phyloP scores from a whole-genome alignment of 805 yeast genomes.

The Candida ficus region DNA sequence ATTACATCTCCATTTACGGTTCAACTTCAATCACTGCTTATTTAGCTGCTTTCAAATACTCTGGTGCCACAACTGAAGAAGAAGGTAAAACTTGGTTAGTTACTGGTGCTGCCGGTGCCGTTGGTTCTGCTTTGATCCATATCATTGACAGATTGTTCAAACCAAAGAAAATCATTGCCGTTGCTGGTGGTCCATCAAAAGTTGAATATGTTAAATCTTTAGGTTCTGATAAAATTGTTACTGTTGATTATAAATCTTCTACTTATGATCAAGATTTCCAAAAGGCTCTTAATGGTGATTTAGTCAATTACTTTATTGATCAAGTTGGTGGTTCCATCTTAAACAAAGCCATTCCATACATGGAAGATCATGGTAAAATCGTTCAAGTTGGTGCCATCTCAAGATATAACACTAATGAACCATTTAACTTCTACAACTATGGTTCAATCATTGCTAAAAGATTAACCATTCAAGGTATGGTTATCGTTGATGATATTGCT shows the following conservation, averaged over 20 bases:
- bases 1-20: slow-evolving; percentile 48
- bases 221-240: slow-evolving; percentile 50
- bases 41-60: slow-evolving; percentile 46
- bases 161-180: slow-evolving; percentile 53
- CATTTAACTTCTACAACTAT: slow-evolving; percentile 35
- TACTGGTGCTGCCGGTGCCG: slow-evolving; percentile 72
- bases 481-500: slow-evolving; percentile 39
- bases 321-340: slow-evolving; percentile 61
- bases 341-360: slow-evolving; percentile 33
- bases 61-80: slow-evolving; percentile 37
- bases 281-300: slow-evolving; percentile 41
- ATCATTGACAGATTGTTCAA: slow-evolving; percentile 47
- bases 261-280: slow-evolving; percentile 31
- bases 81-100: slow-evolving; percentile 43
- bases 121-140: slow-evolving; percentile 57
- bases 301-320: slow-evolving; percentile 52
- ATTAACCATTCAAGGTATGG: slow-evolving; percentile 47
- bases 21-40: slow-evolving; percentile 59
- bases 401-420: slow-evolving; percentile 41
- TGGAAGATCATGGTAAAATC: slow-evolving; percentile 38
- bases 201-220: slow-evolving; percentile 46
- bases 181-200: slow-evolving; percentile 57
- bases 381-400: slow-evolving; percentile 63
- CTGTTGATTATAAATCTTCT: slow-evolving; percentile 47
- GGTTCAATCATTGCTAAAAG: slow-evolving; percentile 43